Conservation (phyloP, 2,329 filamentous ascomycete species). For the Juglanconis oblonga region DNA sequence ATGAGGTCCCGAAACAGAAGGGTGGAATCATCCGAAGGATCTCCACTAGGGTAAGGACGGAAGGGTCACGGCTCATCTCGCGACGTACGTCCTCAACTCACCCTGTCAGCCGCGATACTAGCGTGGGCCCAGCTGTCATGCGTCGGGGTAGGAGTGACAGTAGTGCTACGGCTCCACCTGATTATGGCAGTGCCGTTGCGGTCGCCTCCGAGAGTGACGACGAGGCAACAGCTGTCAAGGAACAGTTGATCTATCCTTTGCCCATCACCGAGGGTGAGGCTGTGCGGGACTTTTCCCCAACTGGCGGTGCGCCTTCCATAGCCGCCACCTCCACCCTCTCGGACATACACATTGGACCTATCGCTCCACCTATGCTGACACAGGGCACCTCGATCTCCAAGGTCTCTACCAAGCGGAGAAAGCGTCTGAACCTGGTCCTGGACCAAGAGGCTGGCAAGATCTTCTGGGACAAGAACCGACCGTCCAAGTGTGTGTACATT, state of each 20-base stretch:
- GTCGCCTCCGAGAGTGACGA: conserved; percentile 52
- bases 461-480: conserved; percentile 76
- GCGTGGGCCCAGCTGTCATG: conserved; percentile 84
- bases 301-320: conserved; percentile 46
- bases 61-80: conserved; percentile 34
- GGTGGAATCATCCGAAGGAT: conserved; percentile 71
- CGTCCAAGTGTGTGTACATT: conserved; percentile 84
- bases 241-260: conserved; percentile 43
- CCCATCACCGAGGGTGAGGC: conserved; percentile 42
- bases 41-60: conserved; percentile 75
- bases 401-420: conserved; percentile 79
- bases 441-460: conserved; percentile 84
- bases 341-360: conserved; percentile 58
- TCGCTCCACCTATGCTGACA: conserved; percentile 73
- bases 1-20: conserved; percentile 41
- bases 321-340: conserved; percentile 35
- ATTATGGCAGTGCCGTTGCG: conserved; percentile 33
- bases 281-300: conserved; percentile 45
- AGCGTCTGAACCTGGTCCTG: conserved; percentile 68
- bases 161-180: conserved; percentile 65
- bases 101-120: conserved; percentile 77
- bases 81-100: conserved; percentile 76
- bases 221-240: conserved; percentile 51
- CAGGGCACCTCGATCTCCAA: conserved; percentile 78
- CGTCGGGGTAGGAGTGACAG: conserved; percentile 80